Evolutionary conservation across 1,284 basidiomycete genomes (phyloP).

Genomic region (Microbotryum lychnidis-dioicae): DNA sequence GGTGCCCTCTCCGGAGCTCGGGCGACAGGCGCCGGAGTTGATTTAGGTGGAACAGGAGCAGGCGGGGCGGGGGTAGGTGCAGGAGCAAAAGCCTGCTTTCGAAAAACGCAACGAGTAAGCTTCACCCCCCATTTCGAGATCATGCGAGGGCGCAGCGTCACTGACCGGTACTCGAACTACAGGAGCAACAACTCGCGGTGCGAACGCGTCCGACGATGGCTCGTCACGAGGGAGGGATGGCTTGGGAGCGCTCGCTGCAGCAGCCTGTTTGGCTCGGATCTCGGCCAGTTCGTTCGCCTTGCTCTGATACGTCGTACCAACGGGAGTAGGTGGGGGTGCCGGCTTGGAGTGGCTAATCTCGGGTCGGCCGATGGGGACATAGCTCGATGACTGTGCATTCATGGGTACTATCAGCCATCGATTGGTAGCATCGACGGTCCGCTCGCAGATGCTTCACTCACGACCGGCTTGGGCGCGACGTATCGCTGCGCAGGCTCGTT

Average conservation of each 20-base stretch:
- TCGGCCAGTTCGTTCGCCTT: conserved; percentile 38
- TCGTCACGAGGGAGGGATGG: conserved; percentile 31
- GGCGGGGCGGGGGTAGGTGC: conserved; percentile 41
- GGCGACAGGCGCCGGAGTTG: conserved; percentile 35
- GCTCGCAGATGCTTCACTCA: conserved; percentile 1
- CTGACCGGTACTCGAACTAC: neutral
- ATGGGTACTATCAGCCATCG: no score
- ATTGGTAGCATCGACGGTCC: no score
- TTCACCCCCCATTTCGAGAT: neutral
- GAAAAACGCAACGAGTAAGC: neutral
- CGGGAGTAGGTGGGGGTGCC: conserved; percentile 22
- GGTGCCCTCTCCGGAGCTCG: conserved; percentile 28
- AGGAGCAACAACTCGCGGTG: no score
- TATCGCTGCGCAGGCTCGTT: conserved; percentile 34
- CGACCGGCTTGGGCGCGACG: conserved; percentile 35
- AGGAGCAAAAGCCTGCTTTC: conserved; percentile 46
- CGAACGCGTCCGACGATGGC: no score
- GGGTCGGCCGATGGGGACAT: conserved; percentile 39
- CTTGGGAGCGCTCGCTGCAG: conserved; percentile 30
- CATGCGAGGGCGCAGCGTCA: neutral
- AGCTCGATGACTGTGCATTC: conserved; percentile 25
- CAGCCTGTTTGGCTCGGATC: conserved; percentile 26
- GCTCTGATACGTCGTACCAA: conserved; percentile 39
- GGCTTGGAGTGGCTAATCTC: conserved; percentile 33
- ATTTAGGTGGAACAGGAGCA: conserved; percentile 44